A percentile compares a stretch with the other conserved stretches of the same genome.
Conservation (phyloP, 257 asterid genomes). For the Paulownia fortunei region DNA sequence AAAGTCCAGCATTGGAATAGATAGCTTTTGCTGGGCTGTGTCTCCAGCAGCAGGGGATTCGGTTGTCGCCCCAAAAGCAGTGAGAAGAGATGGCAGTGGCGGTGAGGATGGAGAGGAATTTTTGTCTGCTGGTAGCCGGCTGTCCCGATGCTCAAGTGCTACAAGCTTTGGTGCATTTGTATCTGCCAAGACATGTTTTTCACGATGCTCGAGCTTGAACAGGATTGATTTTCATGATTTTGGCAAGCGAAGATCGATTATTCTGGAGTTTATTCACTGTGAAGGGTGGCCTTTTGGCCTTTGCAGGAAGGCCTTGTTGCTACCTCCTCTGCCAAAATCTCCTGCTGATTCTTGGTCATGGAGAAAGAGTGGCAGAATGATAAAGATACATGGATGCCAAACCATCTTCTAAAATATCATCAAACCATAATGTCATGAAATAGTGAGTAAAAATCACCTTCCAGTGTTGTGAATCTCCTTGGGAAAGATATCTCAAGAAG, state of each 20-base stretch:
- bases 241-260: slow-evolving; percentile 36
- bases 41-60: slow-evolving; percentile 38
- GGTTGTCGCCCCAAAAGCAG: neutral
- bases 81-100: neutral
- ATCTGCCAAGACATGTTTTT: slow-evolving; percentile 56
- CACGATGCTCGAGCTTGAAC: slow-evolving; percentile 68
- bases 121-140: slow-evolving; percentile 42
- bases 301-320: slow-evolving; percentile 56
- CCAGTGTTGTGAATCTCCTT: neutral
- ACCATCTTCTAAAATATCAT: neutral
- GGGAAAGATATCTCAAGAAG: too few relatives aligned
- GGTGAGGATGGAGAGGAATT: slow-evolving; percentile 37
- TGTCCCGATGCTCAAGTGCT: slow-evolving; percentile 64
- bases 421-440: neutral
- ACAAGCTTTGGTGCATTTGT: slow-evolving; percentile 50
- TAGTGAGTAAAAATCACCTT: neutral
- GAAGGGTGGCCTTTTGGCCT: slow-evolving; percentile 89
- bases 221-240: slow-evolving; percentile 43
- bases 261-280: slow-evolving; percentile 57
- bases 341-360: slow-evolving; percentile 81
- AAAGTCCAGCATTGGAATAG: slow-evolving; percentile 38
- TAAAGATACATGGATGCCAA: slow-evolving; percentile 32
- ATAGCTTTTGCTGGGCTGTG: slow-evolving; percentile 53
- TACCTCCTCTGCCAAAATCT: slow-evolving; percentile 84
- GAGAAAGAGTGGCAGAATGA: slow-evolving; percentile 48